Base-by-base conservation (phyloP, 306 rosid species). In the Vigna radiata region DNA sequence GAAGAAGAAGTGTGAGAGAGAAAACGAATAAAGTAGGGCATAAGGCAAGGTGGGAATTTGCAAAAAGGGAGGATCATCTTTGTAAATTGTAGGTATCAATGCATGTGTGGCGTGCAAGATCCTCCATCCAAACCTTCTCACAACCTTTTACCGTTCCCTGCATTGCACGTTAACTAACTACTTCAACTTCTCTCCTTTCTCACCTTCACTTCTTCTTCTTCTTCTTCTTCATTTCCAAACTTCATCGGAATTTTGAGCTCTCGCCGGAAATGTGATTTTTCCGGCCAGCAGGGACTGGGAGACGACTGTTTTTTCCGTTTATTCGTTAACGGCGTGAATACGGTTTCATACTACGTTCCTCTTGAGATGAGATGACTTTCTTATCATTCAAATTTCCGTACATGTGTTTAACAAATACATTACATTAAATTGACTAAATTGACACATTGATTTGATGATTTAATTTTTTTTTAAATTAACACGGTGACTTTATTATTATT, bases 31-130 rank as follows among this genome's bases (percentile, higher is more conserved):
- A 46, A 82, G 73, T 82, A 82, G 48, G 75, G 85, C 73, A 82
- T 63, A 82, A 82, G 85, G 79, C 70, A 82, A 82, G 78, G 78
- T 70, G 47, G 7, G 82, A 70, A 76, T 44, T 81, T 68, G 58
- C 60, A 64, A 78, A 82, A 82, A 70, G 62, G 62, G 60, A 72
- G 68, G 63, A 62, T 62, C 68, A 68, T 69, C 19, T 69, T 67
- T 73, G 56, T 19, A 19, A 19, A 19, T 19, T 19, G 21, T 6
- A 27, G 8, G 1, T 58, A 25, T 8, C 9, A 19, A 8, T 55
- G 76, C 29, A 54, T 54, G 79, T 82, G 85, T 82, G 65, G 75
- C 85, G 85, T 82, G 81, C 79, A 82, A 82, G 85, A 63, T 70
- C 75, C 73, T 82, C 78, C 66, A 82, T 82, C 85, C 74, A 27